A percentile compares a stretch with the other conserved stretches of the same genome.
Conservation (phyloP, 495 filamentous ascomycete species). For the Annulohypoxylon maeteangense region DNA sequence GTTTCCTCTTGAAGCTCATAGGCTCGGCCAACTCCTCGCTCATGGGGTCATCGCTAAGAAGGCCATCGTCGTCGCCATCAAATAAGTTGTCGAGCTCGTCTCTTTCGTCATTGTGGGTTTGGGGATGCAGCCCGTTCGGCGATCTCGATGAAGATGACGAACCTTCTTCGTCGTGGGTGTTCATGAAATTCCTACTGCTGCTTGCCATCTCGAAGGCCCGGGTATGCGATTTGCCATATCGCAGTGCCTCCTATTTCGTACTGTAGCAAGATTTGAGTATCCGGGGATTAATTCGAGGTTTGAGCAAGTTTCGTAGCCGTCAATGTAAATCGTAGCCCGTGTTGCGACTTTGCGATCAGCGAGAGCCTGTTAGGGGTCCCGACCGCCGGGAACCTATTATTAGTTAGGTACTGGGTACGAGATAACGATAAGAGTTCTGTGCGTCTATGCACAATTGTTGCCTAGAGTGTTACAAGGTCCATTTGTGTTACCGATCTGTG, state of each 20-base stretch:
- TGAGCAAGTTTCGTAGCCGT: constrained; percentile 17
- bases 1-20: constrained; percentile 86
- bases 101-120: constrained; percentile 48
- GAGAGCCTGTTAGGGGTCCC: constrained; percentile 16
- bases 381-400: constrained; percentile 11
- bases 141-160: constrained; percentile 48
- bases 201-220: constrained; percentile 45
- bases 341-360: constrained; percentile 32
- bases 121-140: constrained; percentile 40
- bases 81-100: constrained; percentile 60
- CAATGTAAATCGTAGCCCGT: background rate
- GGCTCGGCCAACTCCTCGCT: constrained; percentile 63
- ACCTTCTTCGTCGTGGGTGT: constrained; percentile 41
- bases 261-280: background rate
- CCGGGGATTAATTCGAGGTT: background rate
- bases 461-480: background rate
- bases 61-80: constrained; percentile 50
- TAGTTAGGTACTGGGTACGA: background rate
- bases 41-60: constrained; percentile 62
- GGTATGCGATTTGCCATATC: constrained; percentile 46
- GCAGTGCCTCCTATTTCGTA: constrained; percentile 15
- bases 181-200: constrained; percentile 48
- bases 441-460: no score
- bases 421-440: constrained; percentile 29
- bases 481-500: background rate